Evolutionary conservation across 2,329 filamentous ascomycete species (phyloP), one percentile per base, ranked within the genome.

Genomic region (Phaeomoniella chlamydospora): DNA sequence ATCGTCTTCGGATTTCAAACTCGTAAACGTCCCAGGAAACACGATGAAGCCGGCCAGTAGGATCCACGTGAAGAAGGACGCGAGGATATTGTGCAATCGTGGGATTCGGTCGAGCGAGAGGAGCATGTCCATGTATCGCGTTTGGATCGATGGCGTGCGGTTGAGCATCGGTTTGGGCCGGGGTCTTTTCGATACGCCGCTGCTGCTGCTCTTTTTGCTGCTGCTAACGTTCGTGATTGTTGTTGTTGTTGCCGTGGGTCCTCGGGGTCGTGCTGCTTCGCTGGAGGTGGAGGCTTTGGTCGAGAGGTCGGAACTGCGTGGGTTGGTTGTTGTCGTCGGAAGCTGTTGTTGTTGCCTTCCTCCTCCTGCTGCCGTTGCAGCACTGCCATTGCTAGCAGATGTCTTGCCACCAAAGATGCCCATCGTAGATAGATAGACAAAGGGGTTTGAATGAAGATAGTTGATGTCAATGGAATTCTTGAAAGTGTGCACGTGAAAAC

Each of bases 31-130:
- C 4, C 62, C 66, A 0, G 67, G 67, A 22, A 69, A 59, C 30
- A 71, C 56, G 12, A 72, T 54, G 52, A 70, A 72, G 17, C 67
- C 67, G 0, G 62, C 62, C 1, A 72, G 58, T 2, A 72, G 55
- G 32, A 68, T 54, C 64, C 62, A 72, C 3, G 58, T 53, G 38
- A 57, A 65, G n/a, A 58, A 42, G 6, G 56, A 54, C 34, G 61
- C 61, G 14, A 66, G 51, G 36, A 69, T 55, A 49, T 65, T 71
- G 52, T 55, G 40, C 44, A 52, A 36, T 16, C 41, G 31, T 42
- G 54, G 10, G 39, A 56, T 39, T 32, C 54, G 17, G 37, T 57
- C 34, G 47, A 55, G 47, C 47, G 49, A 36, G 41, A 56, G 40
- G 36, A 50, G 37, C 50, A 49, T 49, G 32, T 43, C 42, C 46